phyloP scores from a whole-genome alignment of 129 eudicot species.

The Tanacetum coccineum region DNA sequence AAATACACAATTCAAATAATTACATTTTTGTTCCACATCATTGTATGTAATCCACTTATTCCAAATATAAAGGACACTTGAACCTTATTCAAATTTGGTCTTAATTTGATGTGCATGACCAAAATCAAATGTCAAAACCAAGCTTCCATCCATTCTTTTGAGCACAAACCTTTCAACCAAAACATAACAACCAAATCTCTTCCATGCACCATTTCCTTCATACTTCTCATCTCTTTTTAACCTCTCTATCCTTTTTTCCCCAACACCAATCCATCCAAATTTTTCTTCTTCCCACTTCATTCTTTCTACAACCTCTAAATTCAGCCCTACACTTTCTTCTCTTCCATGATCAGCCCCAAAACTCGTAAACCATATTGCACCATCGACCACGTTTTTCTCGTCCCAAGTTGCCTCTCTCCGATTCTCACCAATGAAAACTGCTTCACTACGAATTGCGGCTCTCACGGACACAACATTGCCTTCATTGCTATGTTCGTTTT shows the following conservation, averaged over 20 bases:
- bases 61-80: background rate
- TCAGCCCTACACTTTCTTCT: constrained; percentile 47
- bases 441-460: constrained; percentile 34
- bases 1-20: too few species aligned
- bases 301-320: constrained; percentile 36
- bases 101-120: constrained; percentile 42
- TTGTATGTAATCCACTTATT: too few species aligned
- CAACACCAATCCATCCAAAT: constrained; percentile 59
- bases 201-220: constrained; percentile 40
- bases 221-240: constrained; percentile 36
- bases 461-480: constrained; percentile 29
- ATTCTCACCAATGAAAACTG: constrained; percentile 35
- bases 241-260: constrained; percentile 31
- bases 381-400: constrained; percentile 25
- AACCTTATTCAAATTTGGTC: constrained; percentile 40
- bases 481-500: constrained; percentile 19
- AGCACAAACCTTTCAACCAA: constrained; percentile 76
- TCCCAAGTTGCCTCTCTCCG: constrained; percentile 45
- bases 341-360: constrained; percentile 4
- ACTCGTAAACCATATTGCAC: constrained; percentile 32
- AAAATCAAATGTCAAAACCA: constrained; percentile 54
- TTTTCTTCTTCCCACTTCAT: constrained; percentile 63
- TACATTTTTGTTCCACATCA: too few species aligned
- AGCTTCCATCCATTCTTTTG: constrained; percentile 66
- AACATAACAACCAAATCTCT: constrained; percentile 52